Conservation (phyloP, 106 monocot species). For the Dioscorea dumetorum region DNA sequence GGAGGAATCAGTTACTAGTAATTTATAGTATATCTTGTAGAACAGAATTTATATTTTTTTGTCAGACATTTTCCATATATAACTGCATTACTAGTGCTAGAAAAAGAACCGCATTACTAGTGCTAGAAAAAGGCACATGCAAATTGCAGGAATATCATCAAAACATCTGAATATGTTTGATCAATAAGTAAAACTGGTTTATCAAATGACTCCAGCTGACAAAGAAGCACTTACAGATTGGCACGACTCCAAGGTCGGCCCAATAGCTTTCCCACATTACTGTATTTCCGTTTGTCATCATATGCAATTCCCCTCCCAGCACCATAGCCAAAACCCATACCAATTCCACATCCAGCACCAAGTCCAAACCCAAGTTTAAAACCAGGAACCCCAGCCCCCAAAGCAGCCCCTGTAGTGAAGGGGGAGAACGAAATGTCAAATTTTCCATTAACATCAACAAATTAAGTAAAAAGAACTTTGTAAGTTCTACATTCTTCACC, state of each 20-base stretch:
- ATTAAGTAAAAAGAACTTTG: neutral
- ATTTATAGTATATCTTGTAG: too few relatives aligned
- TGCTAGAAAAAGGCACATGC: neutral
- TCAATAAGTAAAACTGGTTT: neutral
- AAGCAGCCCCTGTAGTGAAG: slow-evolving; percentile 37
- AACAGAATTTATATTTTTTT: too few relatives aligned
- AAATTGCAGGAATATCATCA: neutral
- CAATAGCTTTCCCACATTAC: slow-evolving; percentile 62
- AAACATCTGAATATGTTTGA: too few relatives aligned
- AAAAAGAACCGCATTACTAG: neutral
- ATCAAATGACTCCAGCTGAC: neutral
- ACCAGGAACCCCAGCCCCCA: slow-evolving; percentile 67
- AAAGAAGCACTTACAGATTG: slow-evolving; percentile 35
- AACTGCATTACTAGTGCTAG: neutral
- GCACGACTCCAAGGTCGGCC: slow-evolving; percentile 11
- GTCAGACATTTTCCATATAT: neutral
- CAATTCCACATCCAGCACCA: slow-evolving; percentile 76
- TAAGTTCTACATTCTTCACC: neutral
- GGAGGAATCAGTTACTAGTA: too few relatives aligned
- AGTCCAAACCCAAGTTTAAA: slow-evolving; percentile 50
- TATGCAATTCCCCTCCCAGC: slow-evolving; percentile 61
- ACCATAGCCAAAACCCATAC: slow-evolving; percentile 75
- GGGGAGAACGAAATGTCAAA: neutral
- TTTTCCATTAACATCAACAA: neutral
- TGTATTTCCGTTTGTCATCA: slow-evolving; percentile 51